Evolutionary conservation across 257 asterid species (phyloP).

Genomic region (Solanum dulcamara): DNA sequence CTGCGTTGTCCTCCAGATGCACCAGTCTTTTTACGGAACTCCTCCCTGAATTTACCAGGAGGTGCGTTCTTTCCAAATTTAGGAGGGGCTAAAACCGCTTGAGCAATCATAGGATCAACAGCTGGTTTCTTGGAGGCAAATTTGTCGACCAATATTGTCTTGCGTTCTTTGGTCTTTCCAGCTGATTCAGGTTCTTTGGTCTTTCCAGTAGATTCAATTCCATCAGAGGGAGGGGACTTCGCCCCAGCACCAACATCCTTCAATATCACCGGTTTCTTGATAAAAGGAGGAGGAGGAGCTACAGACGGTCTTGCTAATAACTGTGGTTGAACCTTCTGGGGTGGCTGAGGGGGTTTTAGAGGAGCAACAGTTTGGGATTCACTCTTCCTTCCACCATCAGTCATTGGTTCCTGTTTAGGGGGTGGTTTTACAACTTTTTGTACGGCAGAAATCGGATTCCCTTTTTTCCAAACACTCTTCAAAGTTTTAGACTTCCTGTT

Average conservation of each 20-base stretch:
- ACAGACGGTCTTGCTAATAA: constrained; percentile 70
- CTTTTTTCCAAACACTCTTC: constrained; percentile 96
- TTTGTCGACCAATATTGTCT: constrained; percentile 85
- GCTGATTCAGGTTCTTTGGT: constrained; percentile 43
- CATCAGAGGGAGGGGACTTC: constrained; percentile 28
- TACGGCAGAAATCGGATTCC: constrained; percentile 67
- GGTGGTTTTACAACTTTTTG: constrained; percentile 52
- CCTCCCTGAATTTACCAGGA: constrained; percentile 60
- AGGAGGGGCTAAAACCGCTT: constrained; percentile 72
- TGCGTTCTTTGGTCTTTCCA: constrained; percentile 47
- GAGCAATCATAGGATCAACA: constrained; percentile 62
- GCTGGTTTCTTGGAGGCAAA: constrained; percentile 85
- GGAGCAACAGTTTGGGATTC: constrained; percentile 35
- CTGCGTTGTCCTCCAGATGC: constrained; percentile 55
- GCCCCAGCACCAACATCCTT: constrained; percentile 71
- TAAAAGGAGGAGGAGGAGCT: constrained; percentile 44
- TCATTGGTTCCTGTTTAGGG: constrained; percentile 29
- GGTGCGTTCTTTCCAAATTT: constrained; percentile 57
- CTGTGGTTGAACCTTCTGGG: constrained; percentile 45
- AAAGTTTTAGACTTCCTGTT: constrained; percentile 37
- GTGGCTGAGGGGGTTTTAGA: constrained; percentile 39
- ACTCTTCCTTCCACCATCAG: constrained; percentile 24
- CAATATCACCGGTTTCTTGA: constrained; percentile 62
- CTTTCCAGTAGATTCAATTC: constrained; percentile 28
- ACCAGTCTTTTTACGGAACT: constrained; percentile 50